Evolutionary conservation across 768 basidiomycete species (phyloP), one percentile per base, ranked within the genome.

Genomic region (Baorangia bicolor): DNA sequence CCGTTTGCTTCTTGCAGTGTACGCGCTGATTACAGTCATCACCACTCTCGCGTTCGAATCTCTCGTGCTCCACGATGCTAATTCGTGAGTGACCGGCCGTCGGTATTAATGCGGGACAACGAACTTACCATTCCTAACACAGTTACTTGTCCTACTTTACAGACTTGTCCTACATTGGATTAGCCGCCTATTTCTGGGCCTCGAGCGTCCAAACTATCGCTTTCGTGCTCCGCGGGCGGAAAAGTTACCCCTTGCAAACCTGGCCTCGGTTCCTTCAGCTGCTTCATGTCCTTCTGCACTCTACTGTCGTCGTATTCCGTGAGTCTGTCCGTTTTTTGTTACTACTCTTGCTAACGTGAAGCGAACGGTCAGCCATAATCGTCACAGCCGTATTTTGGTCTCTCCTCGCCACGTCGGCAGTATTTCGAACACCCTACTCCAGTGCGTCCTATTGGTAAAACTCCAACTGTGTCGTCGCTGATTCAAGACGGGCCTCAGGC

Each of bases 91-190:
- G 61, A 72, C 66, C 60, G 64, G 73, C 16, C 47, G 8, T 21
- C 33, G 9, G n/a, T 7, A 37, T 31, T 27, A 25, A 39, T 50
- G 21, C 27, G 43, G 14, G 6, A 52, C 54, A n/a, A 2, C 39
- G 9, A 41, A 21, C 25, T 51, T 47, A 49, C 31, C 34, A 9
- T 38, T 44, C 31, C 27, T 10, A 16, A 0, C 33, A 5, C 64
- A 87, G 86, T 20, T 86, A 73, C 72, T 78, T 85, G 59, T 79
- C 81, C 9, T 88, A 83, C 70, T 88, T 88, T 67, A 88, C 87
- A 0, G 61, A 81, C 55, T 76, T 88, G 1, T 78, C 83, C 0
- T 86, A 82, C 55, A 80, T 82, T 35, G 88, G 88, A 0, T 61
- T 87, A 2, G 75, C 78, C 20, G 76, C 85, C 21, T 90, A 88